These are phyloP conservation scores for Aspergillus proliferans DNA, from an alignment of 2,329 filamentous ascomycete species.

Conservation along the genomic window DNA sequence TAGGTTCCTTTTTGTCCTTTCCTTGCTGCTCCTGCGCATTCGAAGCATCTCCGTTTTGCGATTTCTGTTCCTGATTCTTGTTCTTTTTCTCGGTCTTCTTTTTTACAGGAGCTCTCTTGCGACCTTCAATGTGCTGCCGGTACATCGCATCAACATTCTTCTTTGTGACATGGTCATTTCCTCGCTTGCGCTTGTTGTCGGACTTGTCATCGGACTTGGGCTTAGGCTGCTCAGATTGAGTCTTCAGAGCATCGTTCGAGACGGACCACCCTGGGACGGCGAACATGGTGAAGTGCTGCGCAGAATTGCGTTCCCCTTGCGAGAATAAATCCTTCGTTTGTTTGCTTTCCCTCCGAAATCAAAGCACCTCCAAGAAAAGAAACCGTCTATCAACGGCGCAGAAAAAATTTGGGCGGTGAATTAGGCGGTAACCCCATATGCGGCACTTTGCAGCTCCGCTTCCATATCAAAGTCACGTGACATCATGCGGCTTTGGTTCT, in stretches of 20 bases:
- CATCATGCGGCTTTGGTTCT: too few species aligned
- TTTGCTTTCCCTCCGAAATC: background rate
- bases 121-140: constrained; percentile 70
- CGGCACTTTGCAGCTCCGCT: background rate
- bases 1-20: constrained; percentile 24
- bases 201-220: constrained; percentile 30
- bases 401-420: constrained; percentile 10
- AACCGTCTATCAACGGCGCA: background rate
- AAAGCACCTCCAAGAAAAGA: background rate
- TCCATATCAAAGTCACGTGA: too few species aligned
- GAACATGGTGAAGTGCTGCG: constrained; percentile 59
- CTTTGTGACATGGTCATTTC: constrained; percentile 50
- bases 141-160: constrained; percentile 73
- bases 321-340: background rate
- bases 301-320: background rate
- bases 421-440: background rate
- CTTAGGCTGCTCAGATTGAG: constrained; percentile 58
- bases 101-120: constrained; percentile 33
- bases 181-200: constrained; percentile 52
- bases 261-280: constrained; percentile 90
- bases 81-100: constrained; percentile 27
- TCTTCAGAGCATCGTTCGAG: constrained; percentile 63
- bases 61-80: constrained; percentile 24
- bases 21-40: constrained; percentile 19
- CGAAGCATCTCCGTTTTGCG: constrained; percentile 10